Evolutionary conservation across 805 yeast species (phyloP).

Genomic region (Pichia manshurica): DNA sequence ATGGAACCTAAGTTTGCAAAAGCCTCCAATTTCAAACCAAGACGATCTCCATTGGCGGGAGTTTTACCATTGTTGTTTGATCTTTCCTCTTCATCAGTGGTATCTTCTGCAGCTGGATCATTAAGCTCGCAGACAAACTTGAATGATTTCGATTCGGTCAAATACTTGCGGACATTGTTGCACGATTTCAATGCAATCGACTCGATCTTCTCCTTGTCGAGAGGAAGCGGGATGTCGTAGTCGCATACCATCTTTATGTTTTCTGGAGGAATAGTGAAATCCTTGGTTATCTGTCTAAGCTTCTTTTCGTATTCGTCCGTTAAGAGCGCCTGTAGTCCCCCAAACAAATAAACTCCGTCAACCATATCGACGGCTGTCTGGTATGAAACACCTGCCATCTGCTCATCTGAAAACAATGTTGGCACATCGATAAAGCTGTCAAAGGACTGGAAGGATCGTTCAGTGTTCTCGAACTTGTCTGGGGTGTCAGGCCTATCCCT

Average conservation of each 20-base stretch:
- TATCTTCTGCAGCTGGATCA: background rate
- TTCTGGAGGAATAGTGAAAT: conserved; percentile 29
- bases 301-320: conserved; percentile 22
- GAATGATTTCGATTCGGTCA: conserved; percentile 36
- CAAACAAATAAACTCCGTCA: conserved; percentile 36
- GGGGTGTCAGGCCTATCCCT: background rate
- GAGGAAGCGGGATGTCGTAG: conserved; percentile 42
- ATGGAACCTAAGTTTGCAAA: background rate
- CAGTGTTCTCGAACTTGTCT: background rate
- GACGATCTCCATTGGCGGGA: background rate
- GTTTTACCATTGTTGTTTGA: background rate
- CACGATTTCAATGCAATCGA: conserved; percentile 40
- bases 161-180: conserved; percentile 32
- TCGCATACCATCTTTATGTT: conserved; percentile 28
- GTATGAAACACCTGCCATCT: conserved; percentile 39
- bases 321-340: conserved; percentile 36
- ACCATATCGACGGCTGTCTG: conserved; percentile 38
- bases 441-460: conserved; percentile 15
- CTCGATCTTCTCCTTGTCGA: conserved; percentile 35
- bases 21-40: background rate
- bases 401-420: conserved; percentile 33
- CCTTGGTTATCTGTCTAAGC: conserved; percentile 26
- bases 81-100: background rate
- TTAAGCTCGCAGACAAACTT: conserved; percentile 18
- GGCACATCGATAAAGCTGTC: conserved; percentile 29